Evolutionary conservation across 2,329 filamentous ascomycete species (phyloP), one percentile per base, ranked within the genome.

Genomic region (Sporothrix euskadiensis): DNA sequence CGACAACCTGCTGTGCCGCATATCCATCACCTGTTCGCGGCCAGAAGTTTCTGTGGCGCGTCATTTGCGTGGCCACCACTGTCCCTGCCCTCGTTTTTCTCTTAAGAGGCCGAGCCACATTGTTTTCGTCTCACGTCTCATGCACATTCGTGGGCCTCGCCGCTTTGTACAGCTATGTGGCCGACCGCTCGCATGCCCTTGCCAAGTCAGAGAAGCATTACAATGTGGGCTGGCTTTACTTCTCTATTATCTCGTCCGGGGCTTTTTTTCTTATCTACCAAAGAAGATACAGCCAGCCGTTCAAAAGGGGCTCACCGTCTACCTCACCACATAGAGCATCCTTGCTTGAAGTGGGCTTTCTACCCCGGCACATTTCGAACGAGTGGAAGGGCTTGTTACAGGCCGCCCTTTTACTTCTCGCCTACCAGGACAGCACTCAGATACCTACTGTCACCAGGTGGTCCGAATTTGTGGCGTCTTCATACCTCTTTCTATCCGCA

Each of bases 381-480:
- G 90, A 91, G 78, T 90, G 88, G 85, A 91, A 90, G 80, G 90
- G 90, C 1, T 87, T 88, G 83, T 89, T 91, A 87, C 88, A 90
- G 75, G 83, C 84, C 16, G 79, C 85, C 22, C 81, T 88, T 59
- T 80, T 90, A 22, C 81, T 85, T 65, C 77, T 85, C 4, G 80
- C 88, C 14, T 90, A 89, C 77, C 86, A 89, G 47, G 84, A 86
- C 26, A 86, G 84, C 35, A 87, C 84, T 7, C 82, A 82, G 74
- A 78, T 81, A 2, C 79, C 88, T 4, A 84, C 84, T 77, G 83
- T 88, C 44, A 88, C 89, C 80, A 83, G 88, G 76, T 80, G 88
- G 70, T 81, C 88, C 14, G 85, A 87, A 19, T 78, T 90, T 4
- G 81, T 87, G 32, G 83, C 89, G 7, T 84, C 88, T 0, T 83